Base-by-base conservation (phyloP, 129 eudicot genomes). In the Pseudognaphalium luteoalbum region DNA sequence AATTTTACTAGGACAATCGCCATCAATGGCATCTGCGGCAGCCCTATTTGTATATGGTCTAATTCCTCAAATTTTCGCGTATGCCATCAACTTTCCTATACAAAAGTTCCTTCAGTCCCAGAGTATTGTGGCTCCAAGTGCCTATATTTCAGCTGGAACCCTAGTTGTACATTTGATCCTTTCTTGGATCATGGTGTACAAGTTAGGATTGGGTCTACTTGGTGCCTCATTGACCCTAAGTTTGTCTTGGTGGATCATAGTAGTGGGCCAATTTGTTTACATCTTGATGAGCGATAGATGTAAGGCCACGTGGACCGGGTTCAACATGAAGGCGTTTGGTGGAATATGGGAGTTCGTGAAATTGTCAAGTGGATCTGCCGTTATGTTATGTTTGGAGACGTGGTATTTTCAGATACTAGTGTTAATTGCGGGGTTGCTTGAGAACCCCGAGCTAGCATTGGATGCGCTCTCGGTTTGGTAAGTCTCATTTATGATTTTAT, bases 191-290 rank as follows among this genome's bases (percentile, higher is more conserved):
- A 84, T 75, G 68, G 94, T 88, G 73, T 91, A 86, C 87, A 85
- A 73, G 83, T 58, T 88, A 10, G 86, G 87, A 17, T 20, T 86
- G 10, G 97, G 97, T 0, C 39, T 91, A 68, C 19, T 91, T 0
- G 97, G 97, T 3, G 91, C 97, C 25, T 88, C 97, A 0, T 47
- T 86, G 65, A 81, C 78, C 66, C 77, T 91, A 81, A 91, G 97
- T 60, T 66, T 91, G 25, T 91, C 97, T 11, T 91, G 97, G 97
- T 91, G 97, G 91, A 83, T 91, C 25, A 88, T 88, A 6, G 97
- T 91, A 28, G 81, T 34, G 16, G 91, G 82, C 3, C 97, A 88
- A 52, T 58, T 86, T 60, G 79, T 79, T 67, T 91, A 86, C 69
- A 86, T 91, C 4, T 37, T 91, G 78, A 62, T 2, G 68, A 86